Conservation (phyloP, 441 rosid species). For the Capsella rubella region DNA sequence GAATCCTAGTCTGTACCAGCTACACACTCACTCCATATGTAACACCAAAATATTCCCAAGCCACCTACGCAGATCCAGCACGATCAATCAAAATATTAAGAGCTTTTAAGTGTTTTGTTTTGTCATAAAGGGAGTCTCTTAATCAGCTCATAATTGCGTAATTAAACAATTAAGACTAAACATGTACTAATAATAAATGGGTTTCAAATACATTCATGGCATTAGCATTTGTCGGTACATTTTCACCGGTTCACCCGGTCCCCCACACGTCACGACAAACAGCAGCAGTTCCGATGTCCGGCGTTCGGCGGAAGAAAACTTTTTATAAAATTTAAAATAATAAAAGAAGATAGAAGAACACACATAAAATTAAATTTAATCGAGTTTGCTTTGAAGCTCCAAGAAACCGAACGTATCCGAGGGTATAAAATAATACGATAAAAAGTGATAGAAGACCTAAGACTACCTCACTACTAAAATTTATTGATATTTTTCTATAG, state of each 20-base stretch:
- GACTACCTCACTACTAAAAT: slow-evolving; percentile 41
- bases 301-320: slow-evolving; percentile 88
- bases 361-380: not conserved
- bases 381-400: slow-evolving; percentile 35
- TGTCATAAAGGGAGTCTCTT: slow-evolving; percentile 35
- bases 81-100: slow-evolving; percentile 37
- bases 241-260: slow-evolving; percentile 40
- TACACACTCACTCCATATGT: slow-evolving; percentile 34
- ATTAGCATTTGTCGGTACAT: slow-evolving; percentile 50
- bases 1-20: slow-evolving; percentile 42
- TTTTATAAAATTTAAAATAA: slow-evolving; percentile 16
- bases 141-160: slow-evolving; percentile 19
- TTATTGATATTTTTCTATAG: slow-evolving; percentile 5
- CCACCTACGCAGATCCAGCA: slow-evolving; percentile 40
- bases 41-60: slow-evolving; percentile 41
- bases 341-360: not conserved
- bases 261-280: slow-evolving; percentile 65
- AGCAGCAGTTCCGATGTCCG: slow-evolving; percentile 92
- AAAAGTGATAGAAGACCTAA: slow-evolving; percentile 40
- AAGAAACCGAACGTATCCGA: slow-evolving; percentile 24
- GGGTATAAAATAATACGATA: slow-evolving; percentile 33
- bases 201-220: slow-evolving; percentile 35
- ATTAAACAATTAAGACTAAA: slow-evolving; percentile 17
- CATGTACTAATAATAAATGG: not conserved
- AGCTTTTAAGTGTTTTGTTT: slow-evolving; percentile 33